These are phyloP conservation scores for Verruconis gallopava DNA, from an alignment of 2,329 filamentous ascomycete species.

Conservation along the genomic window DNA sequence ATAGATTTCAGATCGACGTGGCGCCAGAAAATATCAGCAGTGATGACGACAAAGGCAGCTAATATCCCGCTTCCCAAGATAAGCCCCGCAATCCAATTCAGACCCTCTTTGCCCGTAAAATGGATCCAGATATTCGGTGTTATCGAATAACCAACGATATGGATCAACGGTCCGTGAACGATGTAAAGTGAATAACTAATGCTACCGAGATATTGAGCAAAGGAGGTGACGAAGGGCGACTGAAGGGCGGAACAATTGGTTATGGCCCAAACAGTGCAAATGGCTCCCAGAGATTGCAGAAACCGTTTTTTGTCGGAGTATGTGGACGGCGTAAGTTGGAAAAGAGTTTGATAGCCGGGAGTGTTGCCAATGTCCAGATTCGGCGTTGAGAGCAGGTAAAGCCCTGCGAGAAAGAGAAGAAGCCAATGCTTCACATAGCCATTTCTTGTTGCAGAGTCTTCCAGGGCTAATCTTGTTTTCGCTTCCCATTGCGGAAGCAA, in stretches of 20 bases:
- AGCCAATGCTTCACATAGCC: no score
- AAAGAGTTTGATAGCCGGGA: slow-evolving; percentile 21
- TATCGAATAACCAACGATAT: slow-evolving; percentile 12
- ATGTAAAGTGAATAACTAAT: slow-evolving; percentile 36
- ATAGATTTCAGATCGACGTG: slow-evolving; percentile 12
- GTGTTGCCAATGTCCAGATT: slow-evolving; percentile 28
- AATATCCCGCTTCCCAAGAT: slow-evolving; percentile 2
- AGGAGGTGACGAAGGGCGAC: slow-evolving; percentile 26
- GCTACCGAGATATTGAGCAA: slow-evolving; percentile 34
- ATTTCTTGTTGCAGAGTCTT: no score
- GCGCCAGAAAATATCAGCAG: slow-evolving; percentile 13
- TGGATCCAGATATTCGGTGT: slow-evolving; percentile 10
- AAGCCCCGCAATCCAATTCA: slow-evolving; percentile 3
- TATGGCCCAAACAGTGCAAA: slow-evolving; percentile 3
- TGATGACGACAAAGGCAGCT: slow-evolving; percentile 10
- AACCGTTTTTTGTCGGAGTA: slow-evolving; percentile 7
- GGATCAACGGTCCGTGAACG: slow-evolving; percentile 22
- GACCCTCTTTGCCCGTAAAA: slow-evolving; percentile 10
- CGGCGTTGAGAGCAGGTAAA: slow-evolving; percentile 31
- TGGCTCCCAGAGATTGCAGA: slow-evolving; percentile 6
- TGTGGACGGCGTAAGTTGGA: slow-evolving; percentile 5
- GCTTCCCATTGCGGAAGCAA: neutral
- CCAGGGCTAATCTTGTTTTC: no score
- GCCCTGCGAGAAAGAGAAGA: slow-evolving; percentile 25
- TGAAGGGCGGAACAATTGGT: slow-evolving; percentile 25